These are phyloP conservation scores for Obelidium mucronatum DNA, from an alignment of 192 early-diverging fungal species.

Conservation along the genomic window DNA sequence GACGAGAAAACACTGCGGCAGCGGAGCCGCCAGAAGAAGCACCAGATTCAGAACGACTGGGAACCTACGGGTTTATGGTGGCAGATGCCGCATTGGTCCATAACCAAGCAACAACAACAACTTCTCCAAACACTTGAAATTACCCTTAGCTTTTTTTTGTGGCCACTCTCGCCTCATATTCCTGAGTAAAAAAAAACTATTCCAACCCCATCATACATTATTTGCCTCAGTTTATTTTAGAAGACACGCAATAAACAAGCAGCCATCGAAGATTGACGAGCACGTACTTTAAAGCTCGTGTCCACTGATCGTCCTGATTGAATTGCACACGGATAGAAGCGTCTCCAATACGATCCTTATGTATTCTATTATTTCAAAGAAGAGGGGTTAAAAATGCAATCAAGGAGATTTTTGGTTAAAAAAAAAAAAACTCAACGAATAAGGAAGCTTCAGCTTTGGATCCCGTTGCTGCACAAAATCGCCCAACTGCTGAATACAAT, in stretches of 20 bases:
- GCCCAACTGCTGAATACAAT: constrained; percentile 88
- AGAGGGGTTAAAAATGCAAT: background rate
- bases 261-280: constrained; percentile 92
- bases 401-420: background rate
- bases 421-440: constrained; percentile 58
- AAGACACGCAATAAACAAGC: constrained; percentile 68
- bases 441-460: constrained; percentile 80
- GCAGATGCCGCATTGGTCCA: no score
- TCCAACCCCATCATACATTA: no score
- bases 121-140: no score
- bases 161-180: no score
- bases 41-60: no score
- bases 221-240: no score
- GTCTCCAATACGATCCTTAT: constrained; percentile 89
- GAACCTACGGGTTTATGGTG: no score
- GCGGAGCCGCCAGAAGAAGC: no score
- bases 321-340: constrained; percentile 85
- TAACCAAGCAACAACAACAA: no score
- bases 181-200: no score
- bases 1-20: no score
- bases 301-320: constrained; percentile 93
- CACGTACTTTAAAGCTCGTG: constrained; percentile 86
- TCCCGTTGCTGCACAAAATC: constrained; percentile 81
- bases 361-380: constrained; percentile 60
- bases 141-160: no score